Base-by-base conservation (phyloP, 164 flowering plant species). In the Annona squamosa region DNA sequence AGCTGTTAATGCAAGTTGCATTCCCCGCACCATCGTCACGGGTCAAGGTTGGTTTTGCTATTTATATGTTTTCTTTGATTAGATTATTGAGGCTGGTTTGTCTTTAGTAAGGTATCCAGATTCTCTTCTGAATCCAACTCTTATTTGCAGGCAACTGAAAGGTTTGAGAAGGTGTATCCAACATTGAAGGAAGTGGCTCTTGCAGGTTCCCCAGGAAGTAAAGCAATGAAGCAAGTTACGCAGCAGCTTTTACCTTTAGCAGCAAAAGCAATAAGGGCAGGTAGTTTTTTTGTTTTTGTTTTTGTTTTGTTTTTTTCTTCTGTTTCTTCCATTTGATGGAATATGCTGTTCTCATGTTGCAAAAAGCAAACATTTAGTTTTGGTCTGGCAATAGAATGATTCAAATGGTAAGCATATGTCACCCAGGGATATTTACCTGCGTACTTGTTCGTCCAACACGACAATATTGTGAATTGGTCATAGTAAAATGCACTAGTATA, bases 161-260 rank as follows among this genome's bases (percentile, higher is more conserved):
- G 99, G 81, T 91, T 94, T 81, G 94, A 91, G 76, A 94, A 90
- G 43, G 72, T 85, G 18, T 94, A 92, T 79, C 99, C 97, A 46
- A 78, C 81, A 61, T 79, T 92, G 3, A 92, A 90, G 76, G 97
- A 92, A 78, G 85, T 94, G 52, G 88, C 98, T 41, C 91, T 94
- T 74, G 89, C 93, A 76, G 97, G 97, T 71, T 46, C 87, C 67
- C 82, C 88, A 71, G 97, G 97, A 78, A 91, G 92, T 82, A 92
- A 92, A 79, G 91, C 91, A 64, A 87, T 87, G 91, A 94, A 86
- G 72, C 97, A 90, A 84, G 86, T 84, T 62, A 78, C 93, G 4
- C 92, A 81, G 76, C 95, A 92, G 78, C 85, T 91, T 63, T 77
- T 88, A 48, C 77, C 66, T 63, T 69, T 84, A 79, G 76, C 85